phyloP scores from a whole-genome alignment of 208 protist genomes.

The Jaenimonas drosophilae region DNA sequence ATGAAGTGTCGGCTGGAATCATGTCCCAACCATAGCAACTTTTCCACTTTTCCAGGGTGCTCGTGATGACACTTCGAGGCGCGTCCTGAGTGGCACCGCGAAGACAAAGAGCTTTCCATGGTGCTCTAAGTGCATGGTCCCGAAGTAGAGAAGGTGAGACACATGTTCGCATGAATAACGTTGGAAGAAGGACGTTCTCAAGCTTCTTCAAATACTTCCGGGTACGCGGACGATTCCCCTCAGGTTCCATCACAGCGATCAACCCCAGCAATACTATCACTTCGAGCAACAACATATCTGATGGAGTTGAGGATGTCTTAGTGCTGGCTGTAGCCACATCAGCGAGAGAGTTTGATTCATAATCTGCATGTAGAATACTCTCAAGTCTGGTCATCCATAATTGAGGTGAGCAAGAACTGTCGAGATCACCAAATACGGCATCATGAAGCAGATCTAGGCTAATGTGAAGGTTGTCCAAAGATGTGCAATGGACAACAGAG shows the following conservation, averaged over 20 bases:
- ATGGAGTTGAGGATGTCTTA: not conserved
- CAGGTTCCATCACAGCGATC: not conserved
- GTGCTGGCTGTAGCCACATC: not conserved
- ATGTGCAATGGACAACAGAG: too few species aligned
- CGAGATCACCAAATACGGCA: conserved; percentile 7
- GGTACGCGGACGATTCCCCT: not conserved
- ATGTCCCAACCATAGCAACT: conserved; percentile 21
- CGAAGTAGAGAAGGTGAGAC: too few species aligned
- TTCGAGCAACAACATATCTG: not conserved
- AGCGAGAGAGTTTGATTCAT: too few species aligned
- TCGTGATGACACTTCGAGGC: conserved; percentile 6
- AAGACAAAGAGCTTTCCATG: too few species aligned
- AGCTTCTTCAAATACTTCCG: conserved; percentile 6
- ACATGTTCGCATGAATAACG: conserved; percentile 20
- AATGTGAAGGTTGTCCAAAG: too few species aligned
- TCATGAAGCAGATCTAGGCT: conserved; percentile 4
- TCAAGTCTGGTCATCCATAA: too few species aligned
- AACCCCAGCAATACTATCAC: conserved; percentile 1
- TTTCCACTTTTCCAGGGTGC: conserved; percentile 9
- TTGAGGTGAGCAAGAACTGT: conserved; percentile 4
- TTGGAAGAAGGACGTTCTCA: conserved; percentile 26
- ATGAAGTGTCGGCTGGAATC: too few species aligned
- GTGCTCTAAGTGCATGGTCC: too few species aligned
- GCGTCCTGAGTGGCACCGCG: conserved; percentile 8
- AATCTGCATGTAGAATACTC: too few species aligned